Evolutionary conservation across 2,329 filamentous ascomycete species (phyloP).

Genomic region (Trichoderma polysporum): DNA sequence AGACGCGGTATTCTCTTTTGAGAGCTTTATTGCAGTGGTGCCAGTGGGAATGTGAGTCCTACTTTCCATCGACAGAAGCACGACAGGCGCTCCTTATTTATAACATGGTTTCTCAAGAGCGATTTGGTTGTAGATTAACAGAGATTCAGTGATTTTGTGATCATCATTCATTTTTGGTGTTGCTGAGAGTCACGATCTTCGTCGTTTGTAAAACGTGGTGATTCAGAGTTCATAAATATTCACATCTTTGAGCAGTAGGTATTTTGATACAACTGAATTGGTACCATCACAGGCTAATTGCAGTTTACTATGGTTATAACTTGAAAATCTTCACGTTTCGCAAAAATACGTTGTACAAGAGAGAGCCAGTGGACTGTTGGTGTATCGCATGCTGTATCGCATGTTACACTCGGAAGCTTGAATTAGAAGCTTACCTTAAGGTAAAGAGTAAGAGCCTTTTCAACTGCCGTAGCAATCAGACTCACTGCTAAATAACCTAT

Average conservation of each 20-base stretch:
- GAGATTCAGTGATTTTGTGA: neutral
- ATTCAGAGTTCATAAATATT: neutral
- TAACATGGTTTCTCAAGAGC: neutral
- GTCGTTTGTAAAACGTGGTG: conserved; percentile 5
- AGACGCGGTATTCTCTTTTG: neutral
- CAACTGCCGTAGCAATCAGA: no score
- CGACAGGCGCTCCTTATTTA: neutral
- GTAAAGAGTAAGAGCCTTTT: neutral
- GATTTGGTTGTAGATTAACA: neutral
- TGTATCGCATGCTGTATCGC: no score
- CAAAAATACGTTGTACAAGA: neutral
- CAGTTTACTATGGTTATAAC: neutral
- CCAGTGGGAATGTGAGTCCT: neutral
- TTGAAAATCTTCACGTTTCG: neutral
- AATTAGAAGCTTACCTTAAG: neutral
- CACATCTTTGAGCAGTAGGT: neutral
- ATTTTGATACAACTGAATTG: neutral
- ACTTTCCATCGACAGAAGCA: neutral
- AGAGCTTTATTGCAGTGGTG: neutral
- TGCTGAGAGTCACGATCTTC: neutral
- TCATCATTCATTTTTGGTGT: neutral
- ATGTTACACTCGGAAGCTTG: neutral
- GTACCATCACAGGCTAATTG: neutral
- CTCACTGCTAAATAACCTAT: neutral
- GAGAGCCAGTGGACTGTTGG: neutral